These are phyloP conservation scores for Isoetes taiwanensis DNA, from an alignment of 75 land plant genomes.

Conservation along the genomic window DNA sequence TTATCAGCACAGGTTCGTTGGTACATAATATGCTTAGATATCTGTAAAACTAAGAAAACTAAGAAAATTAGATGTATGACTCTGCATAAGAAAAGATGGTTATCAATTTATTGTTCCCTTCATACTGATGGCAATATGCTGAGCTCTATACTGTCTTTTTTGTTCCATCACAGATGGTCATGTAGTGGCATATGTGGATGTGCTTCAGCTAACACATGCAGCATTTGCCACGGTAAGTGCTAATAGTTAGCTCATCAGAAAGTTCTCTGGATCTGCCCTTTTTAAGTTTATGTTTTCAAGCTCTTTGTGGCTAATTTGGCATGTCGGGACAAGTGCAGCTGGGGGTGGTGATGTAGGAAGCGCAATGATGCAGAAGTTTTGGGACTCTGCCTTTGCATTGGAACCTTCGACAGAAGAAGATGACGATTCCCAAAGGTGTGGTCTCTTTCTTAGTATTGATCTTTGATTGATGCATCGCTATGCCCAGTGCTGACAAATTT, in stretches of 20 bases:
- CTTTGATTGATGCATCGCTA: neutral
- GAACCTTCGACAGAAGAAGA: slow-evolving; percentile 35
- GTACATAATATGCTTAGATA: neutral
- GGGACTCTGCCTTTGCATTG: slow-evolving; percentile 64
- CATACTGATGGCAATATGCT: too few relatives aligned
- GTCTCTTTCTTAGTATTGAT: neutral
- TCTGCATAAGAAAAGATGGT: too few relatives aligned
- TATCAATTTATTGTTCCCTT: too few relatives aligned
- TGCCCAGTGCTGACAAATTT: neutral
- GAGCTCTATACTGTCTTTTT: neutral
- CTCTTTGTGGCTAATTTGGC: neutral
- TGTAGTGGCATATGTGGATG: slow-evolving; percentile 76
- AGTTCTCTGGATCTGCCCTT: neutral
- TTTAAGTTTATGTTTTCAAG: neutral
- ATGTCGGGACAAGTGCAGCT: slow-evolving; percentile 60
- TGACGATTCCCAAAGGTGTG: slow-evolving; percentile 54
- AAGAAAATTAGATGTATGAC: too few relatives aligned
- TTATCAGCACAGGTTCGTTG: slow-evolving; percentile 52
- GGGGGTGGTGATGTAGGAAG: slow-evolving; percentile 37
- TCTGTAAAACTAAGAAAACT: too few relatives aligned
- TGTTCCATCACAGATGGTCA: slow-evolving; percentile 46
- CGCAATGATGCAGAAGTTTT: slow-evolving; percentile 70
- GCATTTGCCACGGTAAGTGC: slow-evolving; percentile 66
- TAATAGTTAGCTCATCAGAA: neutral
- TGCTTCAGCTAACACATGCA: slow-evolving; percentile 84